Percentiles rank a stretch among this genome's conserved stretches.
phyloP scores from a whole-genome alignment of 2,329 filamentous ascomycete species.

The Pezicula rhizophila region DNA sequence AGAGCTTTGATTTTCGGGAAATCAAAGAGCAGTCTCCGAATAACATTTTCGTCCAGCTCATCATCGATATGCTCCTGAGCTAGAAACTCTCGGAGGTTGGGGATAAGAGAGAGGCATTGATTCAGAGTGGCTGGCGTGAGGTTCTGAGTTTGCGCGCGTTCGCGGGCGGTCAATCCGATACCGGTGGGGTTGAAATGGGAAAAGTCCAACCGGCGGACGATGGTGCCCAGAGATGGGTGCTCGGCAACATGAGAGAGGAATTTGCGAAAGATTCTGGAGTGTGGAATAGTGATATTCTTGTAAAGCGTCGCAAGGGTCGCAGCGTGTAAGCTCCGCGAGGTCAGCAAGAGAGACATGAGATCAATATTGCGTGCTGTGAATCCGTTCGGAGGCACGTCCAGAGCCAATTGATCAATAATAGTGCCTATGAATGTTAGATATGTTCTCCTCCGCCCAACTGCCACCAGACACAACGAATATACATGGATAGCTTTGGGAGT shows the following conservation, averaged over 20 bases:
- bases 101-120: slow-evolving; percentile 64
- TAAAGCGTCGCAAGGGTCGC: slow-evolving; percentile 72
- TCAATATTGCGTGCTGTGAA: slow-evolving; percentile 72
- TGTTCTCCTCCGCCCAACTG: neutral
- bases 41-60: slow-evolving; percentile 62
- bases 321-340: slow-evolving; percentile 68
- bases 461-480: slow-evolving; percentile 5
- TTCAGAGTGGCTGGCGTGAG: slow-evolving; percentile 68
- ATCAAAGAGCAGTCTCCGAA: slow-evolving; percentile 64
- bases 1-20: slow-evolving; percentile 60
- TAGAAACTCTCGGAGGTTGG: slow-evolving; percentile 70
- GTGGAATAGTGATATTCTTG: slow-evolving; percentile 73
- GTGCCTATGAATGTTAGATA: slow-evolving; percentile 42
- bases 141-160: slow-evolving; percentile 70
- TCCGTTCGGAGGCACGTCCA: slow-evolving; percentile 71
- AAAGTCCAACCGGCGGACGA: slow-evolving; percentile 76
- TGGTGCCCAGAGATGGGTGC: slow-evolving; percentile 64
- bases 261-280: slow-evolving; percentile 78
- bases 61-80: slow-evolving; percentile 77
- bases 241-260: slow-evolving; percentile 63
- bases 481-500: neutral
- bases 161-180: slow-evolving; percentile 67
- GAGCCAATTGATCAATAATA: slow-evolving; percentile 68
- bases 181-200: slow-evolving; percentile 80
- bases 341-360: slow-evolving; percentile 67